phyloP scores from a whole-genome alignment of 306 rosid genomes.

The Ormosia semicastrata region DNA sequence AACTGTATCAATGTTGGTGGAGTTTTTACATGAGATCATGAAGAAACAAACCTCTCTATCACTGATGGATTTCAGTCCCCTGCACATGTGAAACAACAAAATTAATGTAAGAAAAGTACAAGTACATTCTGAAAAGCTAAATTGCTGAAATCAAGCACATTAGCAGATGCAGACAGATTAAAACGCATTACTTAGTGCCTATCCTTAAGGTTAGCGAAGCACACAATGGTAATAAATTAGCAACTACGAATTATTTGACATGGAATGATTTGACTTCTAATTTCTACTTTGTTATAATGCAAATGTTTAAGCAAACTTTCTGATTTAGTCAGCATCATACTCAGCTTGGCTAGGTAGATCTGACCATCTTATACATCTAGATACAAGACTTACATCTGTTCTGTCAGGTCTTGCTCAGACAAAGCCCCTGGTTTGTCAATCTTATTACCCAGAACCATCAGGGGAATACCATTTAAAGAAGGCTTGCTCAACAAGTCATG shows the following conservation, averaged over 20 bases:
- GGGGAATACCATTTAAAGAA: conserved; percentile 57
- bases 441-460: conserved; percentile 65
- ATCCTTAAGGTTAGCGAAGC: not conserved
- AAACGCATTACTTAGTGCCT: not conserved
- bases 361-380: not conserved
- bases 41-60: conserved; percentile 69
- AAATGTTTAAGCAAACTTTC: conserved; percentile 8
- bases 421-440: conserved; percentile 60
- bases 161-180: not conserved
- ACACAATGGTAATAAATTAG: not conserved
- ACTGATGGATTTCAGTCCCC: conserved; percentile 59
- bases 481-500: conserved; percentile 66
- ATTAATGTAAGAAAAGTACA: not conserved
- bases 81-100: conserved; percentile 31
- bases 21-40: conserved; percentile 76
- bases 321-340: conserved; percentile 3
- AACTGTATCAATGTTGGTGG: conserved; percentile 59
- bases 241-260: not conserved
- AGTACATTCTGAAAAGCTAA: not conserved
- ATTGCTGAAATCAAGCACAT: not conserved
- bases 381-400: conserved; percentile 55
- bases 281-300: not conserved
- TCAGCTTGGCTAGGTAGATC: not conserved
- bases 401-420: conserved; percentile 51
- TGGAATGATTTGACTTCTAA: not conserved